Percentiles rank a stretch among this genome's conserved stretches.
Conservation (phyloP, 169 alveolate genomes). For the Eimeria brunetti region DNA sequence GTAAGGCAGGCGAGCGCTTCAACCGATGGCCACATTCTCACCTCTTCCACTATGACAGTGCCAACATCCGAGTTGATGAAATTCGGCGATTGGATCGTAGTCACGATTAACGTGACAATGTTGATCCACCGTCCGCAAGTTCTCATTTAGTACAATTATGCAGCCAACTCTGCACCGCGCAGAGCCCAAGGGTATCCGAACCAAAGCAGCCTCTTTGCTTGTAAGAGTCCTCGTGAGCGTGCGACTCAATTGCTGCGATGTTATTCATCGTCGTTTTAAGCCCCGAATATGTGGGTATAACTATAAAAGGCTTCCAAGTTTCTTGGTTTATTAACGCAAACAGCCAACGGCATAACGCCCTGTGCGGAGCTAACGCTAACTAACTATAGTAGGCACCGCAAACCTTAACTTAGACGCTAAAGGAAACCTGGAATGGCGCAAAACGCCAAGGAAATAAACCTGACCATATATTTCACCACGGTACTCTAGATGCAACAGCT, state of each 20-base stretch:
- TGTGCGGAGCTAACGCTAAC: background rate
- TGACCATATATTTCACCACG: background rate
- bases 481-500: background rate
- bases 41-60: background rate
- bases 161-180: constrained; percentile 35
- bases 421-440: background rate
- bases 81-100: background rate
- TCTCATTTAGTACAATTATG: constrained; percentile 10
- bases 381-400: background rate
- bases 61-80: background rate
- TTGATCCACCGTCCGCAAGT: constrained; percentile 15
- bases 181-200: background rate
- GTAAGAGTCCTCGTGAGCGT: background rate
- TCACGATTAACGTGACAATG: background rate
- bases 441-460: background rate
- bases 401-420: too few species aligned
- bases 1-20: background rate
- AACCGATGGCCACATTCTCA: background rate
- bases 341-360: background rate
- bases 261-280: constrained; percentile 15
- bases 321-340: background rate
- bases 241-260: constrained; percentile 2
- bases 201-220: constrained; percentile 19
- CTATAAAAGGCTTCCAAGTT: background rate
- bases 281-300: constrained; percentile 6